Evolutionary conservation across 2,329 filamentous ascomycete species (phyloP), one percentile per base, ranked within the genome.

Genomic region (Ceratocystis colombiana): DNA sequence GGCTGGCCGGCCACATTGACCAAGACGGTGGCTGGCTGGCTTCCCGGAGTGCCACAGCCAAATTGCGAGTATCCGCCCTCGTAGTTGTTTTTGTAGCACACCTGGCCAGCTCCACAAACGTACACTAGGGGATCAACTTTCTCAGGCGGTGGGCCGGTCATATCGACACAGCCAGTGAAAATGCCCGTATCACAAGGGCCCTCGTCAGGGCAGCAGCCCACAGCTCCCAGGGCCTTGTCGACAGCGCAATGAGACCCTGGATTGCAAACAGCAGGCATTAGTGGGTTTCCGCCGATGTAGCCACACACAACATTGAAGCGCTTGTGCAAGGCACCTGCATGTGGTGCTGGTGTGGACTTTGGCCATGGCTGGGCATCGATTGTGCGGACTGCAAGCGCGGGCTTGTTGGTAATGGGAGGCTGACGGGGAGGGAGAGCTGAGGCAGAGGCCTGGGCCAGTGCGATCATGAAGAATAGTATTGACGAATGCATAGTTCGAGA

Each of bases 321-420:
- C 91, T 90, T 0, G 77, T 96, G 0, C 72, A 88, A 88, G 73
- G 91, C 91, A 28, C 88, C 84, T 75, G 84, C 85, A 5, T 15
- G 64, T 20, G 30, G 59, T 20, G 45, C 15, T 22, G 55, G 63
- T 48, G 61, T 57, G 15, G 63, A 15, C 48, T 53, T 8, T 1
- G 61, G 61, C 48, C 33, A 50, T 64, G 61, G 65, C 20, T 41
- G n/a, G 12, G 62, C 48, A 22, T 73, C 45, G 78, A 77, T 33
- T 64, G 46, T 64, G 76, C 74, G 64, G 71, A 75, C 20, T 73
- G 71, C 48, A 22, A 28, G 71, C 71, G 62, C 79, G 67, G 0
- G 76, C 73, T 66, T 62, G 37, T 41, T 25, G 5, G 64, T 63
- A 5, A 61, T 28, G 22, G 59, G 72, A 5, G 78, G 79, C 64